Percentiles rank a stretch among this genome's conserved stretches.
phyloP scores from a whole-genome alignment of 2,329 filamentous ascomycete species.

The Alternaria rosae region DNA sequence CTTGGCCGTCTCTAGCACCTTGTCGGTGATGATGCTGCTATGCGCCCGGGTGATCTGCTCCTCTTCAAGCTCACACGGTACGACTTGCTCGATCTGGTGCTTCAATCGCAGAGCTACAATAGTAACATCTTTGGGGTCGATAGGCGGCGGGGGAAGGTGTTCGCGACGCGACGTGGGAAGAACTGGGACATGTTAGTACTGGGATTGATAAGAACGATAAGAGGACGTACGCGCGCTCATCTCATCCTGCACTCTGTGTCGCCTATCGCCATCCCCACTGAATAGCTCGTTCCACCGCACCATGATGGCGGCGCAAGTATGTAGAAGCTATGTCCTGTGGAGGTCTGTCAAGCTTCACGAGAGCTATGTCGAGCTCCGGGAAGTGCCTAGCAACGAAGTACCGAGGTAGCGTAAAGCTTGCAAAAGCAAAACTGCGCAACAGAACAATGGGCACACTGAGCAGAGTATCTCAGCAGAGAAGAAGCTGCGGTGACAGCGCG shows the following conservation, averaged over 20 bases:
- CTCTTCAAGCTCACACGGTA: slow-evolving; percentile 89
- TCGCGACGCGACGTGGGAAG: slow-evolving; percentile 68
- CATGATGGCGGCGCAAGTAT: slow-evolving; percentile 34
- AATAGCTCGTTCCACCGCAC: slow-evolving; percentile 51
- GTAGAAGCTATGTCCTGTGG: neutral
- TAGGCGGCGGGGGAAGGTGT: slow-evolving; percentile 68
- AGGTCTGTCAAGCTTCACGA: slow-evolving; percentile 1
- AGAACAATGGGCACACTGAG: neutral
- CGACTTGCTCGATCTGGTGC: slow-evolving; percentile 85
- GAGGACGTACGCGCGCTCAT: slow-evolving; percentile 47
- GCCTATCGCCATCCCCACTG: slow-evolving; percentile 48
- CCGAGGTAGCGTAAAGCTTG: neutral
- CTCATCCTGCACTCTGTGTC: slow-evolving; percentile 53
- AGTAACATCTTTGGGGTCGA: slow-evolving; percentile 81
- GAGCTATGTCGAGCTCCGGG: neutral
- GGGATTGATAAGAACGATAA: neutral
- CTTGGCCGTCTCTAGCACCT: slow-evolving; percentile 80
- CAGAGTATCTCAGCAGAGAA: neutral
- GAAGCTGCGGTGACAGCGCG: slow-evolving; percentile 1
- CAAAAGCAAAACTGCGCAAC: neutral
- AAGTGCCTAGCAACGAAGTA: neutral
- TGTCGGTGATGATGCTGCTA: slow-evolving; percentile 81
- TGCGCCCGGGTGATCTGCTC: slow-evolving; percentile 78
- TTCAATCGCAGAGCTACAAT: slow-evolving; percentile 89
- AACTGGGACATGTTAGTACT: slow-evolving; percentile 56